Evolutionary conservation across 257 asterid species (phyloP).

Genomic region (Solanum sitiens): DNA sequence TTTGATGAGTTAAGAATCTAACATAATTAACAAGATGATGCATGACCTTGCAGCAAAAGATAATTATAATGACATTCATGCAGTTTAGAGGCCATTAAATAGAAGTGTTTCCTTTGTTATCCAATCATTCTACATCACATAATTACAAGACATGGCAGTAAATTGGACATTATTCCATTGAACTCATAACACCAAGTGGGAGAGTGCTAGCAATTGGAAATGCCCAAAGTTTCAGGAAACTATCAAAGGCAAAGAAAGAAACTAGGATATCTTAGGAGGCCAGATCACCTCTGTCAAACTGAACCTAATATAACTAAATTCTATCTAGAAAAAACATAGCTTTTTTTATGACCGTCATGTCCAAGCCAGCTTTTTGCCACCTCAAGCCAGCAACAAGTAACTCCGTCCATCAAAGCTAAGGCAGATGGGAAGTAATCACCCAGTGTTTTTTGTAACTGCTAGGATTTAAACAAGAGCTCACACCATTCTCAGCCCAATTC

Average conservation of each 20-base stretch:
- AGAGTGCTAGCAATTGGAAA: not conserved
- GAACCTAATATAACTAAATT: not conserved
- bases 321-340: not conserved
- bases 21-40: not conserved
- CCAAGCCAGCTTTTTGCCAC: not conserved
- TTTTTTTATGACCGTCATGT: not conserved
- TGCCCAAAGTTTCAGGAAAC: not conserved
- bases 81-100: not conserved
- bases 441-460: not conserved
- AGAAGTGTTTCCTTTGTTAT: not conserved
- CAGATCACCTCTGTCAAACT: not conserved
- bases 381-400: not conserved
- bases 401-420: not conserved
- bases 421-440: not conserved
- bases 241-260: not conserved
- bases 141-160: not conserved
- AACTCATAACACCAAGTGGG: not conserved
- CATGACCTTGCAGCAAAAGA: not conserved
- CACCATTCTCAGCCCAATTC: not conserved
- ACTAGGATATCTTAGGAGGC: not conserved
- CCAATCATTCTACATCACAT: not conserved
- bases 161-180: not conserved
- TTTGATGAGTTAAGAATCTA: not conserved
- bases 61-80: not conserved
- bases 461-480: not conserved